Base-by-base conservation (phyloP, 208 protist genomes). In the Crithidia bombi region DNA sequence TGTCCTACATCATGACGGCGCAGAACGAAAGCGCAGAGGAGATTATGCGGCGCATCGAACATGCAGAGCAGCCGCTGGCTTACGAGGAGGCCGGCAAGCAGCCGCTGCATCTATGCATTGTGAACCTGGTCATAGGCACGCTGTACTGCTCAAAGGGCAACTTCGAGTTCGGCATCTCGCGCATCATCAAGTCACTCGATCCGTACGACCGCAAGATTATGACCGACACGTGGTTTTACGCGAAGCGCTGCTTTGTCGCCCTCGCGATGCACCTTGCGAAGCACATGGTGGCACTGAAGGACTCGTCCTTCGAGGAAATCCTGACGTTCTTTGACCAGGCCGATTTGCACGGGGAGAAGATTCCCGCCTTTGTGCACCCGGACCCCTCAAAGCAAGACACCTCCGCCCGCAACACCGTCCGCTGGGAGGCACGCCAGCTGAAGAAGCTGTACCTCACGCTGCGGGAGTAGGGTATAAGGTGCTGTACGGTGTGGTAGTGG, bases 111-210 rank as follows among this genome's bases (percentile, higher is more conserved):
- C 87, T 98, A 35, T 99, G 97, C 83, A 99, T 99, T 73, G 96
- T 99, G 26, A 99, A 99, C 78, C 83, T 99, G 4, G 98, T 99
- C 15, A 99, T 99, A 74, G 98, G 98, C 38, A 99, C 98, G 15
- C 86, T 99, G n/a, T 99, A 99, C 85, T 99, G 98, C 84, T 94
- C 96, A 19, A 99, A 99, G 82, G 96, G 95, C 38, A 97, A 98
- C 75, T 98, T 97, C 79, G 97, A 99, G 80, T 99, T 99, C 75
- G 98, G 98, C 67, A 98, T 99, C 66, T 95, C 87, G 10, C 91
- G 97, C 62, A 93, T 99, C 51, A 98, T 99, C 67, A 99, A 98
- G 78, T 97, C 93, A 15, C 87, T 99, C 28, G 97, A 99, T 70
- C 97, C 97, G 12, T 98, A 98, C 75, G 86, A 97, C 50, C 92